A percentile compares a stretch with the other conserved stretches of the same genome.
phyloP scores from a whole-genome alignment of 352 stramenopile species.

The Globisporangium mamillatum region DNA sequence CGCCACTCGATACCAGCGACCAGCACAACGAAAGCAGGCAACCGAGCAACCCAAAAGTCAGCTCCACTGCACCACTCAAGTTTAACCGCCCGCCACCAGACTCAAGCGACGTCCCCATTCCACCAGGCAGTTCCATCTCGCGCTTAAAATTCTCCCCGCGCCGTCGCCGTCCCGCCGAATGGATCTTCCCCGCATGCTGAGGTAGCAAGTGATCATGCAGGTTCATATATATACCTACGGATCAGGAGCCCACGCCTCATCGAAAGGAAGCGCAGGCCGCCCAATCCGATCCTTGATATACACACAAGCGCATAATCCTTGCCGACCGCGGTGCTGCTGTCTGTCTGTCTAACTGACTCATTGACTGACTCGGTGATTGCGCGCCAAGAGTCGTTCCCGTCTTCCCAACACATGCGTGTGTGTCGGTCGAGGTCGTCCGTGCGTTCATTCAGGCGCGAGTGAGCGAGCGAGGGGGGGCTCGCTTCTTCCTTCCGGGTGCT shows the following conservation, averaged over 20 bases:
- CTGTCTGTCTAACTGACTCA: neutral
- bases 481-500: neutral
- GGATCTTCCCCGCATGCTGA: constrained; percentile 8
- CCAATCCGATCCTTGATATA: constrained; percentile 88
- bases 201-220: constrained; percentile 42
- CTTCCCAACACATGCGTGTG: constrained; percentile 12
- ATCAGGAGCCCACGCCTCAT: constrained; percentile 29
- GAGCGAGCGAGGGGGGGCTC: neutral
- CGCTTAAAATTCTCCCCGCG: neutral
- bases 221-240: constrained; percentile 86
- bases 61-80: neutral
- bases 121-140: neutral
- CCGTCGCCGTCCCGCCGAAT: neutral
- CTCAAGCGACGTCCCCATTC: neutral
- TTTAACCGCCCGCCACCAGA: neutral
- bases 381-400: constrained; percentile 19
- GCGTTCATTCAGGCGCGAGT: constrained; percentile 5
- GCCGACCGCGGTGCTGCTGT: constrained; percentile 26
- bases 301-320: constrained; percentile 49
- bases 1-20: neutral
- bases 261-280: constrained; percentile 11
- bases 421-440: constrained; percentile 15
- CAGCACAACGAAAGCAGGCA: neutral
- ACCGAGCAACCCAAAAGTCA: neutral
- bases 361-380: constrained; percentile 8